phyloP scores from a whole-genome alignment of 108 stramenopile species.

The Cyclostephanos tholiformis region DNA sequence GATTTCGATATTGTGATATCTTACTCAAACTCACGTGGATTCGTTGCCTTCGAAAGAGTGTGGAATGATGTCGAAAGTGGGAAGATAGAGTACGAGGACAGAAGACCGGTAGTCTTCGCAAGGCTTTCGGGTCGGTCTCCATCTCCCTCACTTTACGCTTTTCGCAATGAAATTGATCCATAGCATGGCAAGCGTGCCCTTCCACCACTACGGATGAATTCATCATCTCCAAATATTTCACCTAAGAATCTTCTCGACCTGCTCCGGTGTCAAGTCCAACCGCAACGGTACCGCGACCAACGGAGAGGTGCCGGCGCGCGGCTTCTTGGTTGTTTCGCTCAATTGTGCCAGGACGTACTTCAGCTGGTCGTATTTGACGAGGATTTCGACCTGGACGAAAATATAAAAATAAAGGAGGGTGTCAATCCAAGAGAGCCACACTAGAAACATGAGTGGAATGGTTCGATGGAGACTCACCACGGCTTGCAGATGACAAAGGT shows the following conservation, averaged over 20 bases:
- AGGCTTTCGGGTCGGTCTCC: no score
- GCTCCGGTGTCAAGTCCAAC: constrained; percentile 64
- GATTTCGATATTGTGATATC: constrained; percentile 46
- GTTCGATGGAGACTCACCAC: constrained; percentile 55
- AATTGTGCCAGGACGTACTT: constrained; percentile 65
- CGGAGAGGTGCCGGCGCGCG: constrained; percentile 64
- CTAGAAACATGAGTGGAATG: no score
- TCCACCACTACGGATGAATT: no score
- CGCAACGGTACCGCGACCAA: constrained; percentile 73
- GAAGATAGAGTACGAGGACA: no score
- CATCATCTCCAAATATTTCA: no score
- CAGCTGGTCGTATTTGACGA: constrained; percentile 71
- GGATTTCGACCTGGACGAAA: constrained; percentile 59
- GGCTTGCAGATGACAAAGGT: constrained; percentile 79
- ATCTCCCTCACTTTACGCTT: no score
- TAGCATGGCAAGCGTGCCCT: no score
- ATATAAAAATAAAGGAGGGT: background rate
- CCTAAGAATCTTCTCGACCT: constrained; percentile 65
- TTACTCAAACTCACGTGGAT: constrained; percentile 61
- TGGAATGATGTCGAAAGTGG: constrained; percentile 31
- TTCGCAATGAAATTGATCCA: no score
- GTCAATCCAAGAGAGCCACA: no score
- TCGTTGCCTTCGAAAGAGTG: constrained; percentile 56
- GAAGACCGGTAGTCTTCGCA: no score
- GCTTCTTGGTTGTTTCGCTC: constrained; percentile 71